A percentile compares a stretch with the other conserved stretches of the same genome.
Evolutionary conservation across 768 basidiomycete species (phyloP).

Genomic region (Harrya chromipes): DNA sequence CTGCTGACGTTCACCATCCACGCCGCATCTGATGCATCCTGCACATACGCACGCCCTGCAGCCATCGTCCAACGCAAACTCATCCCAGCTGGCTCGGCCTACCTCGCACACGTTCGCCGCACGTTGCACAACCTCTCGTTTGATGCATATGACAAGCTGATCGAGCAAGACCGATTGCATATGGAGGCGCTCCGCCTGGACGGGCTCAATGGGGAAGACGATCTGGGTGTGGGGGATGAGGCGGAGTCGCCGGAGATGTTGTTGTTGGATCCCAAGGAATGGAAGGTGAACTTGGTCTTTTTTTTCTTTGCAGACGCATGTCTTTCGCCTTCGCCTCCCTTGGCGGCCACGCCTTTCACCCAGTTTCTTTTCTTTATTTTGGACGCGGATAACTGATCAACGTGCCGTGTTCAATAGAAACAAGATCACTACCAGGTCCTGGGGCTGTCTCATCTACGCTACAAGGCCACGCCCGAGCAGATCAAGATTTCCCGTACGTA

Average conservation of each 20-base stretch:
- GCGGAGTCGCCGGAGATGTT: slow-evolving; percentile 70
- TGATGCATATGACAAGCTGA: slow-evolving; percentile 73
- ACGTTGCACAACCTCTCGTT: slow-evolving; percentile 75
- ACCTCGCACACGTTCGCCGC: slow-evolving; percentile 78
- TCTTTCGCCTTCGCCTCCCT: too few relatives aligned
- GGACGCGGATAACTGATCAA: slow-evolving; percentile 3
- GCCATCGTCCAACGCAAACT: slow-evolving; percentile 46
- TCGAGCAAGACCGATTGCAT: slow-evolving; percentile 51
- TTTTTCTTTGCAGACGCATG: too few relatives aligned
- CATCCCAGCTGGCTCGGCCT: slow-evolving; percentile 86
- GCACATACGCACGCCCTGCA: background rate
- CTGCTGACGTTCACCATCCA: slow-evolving; percentile 4
- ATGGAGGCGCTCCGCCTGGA: slow-evolving; percentile 46
- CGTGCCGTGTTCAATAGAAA: slow-evolving; percentile 52
- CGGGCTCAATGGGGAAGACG: slow-evolving; percentile 60
- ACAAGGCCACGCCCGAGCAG: slow-evolving; percentile 83
- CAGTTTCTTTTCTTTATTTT: slow-evolving; percentile 6
- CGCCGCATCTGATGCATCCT: too few relatives aligned
- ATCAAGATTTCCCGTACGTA: slow-evolving; percentile 94
- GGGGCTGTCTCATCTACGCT: slow-evolving; percentile 87
- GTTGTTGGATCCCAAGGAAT: slow-evolving; percentile 90
- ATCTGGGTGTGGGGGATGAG: slow-evolving; percentile 92
- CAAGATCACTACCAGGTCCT: slow-evolving; percentile 99
- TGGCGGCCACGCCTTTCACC: background rate
- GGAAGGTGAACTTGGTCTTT: slow-evolving; percentile 65